Percentiles rank a stretch among this genome's conserved stretches.
These are phyloP conservation scores for Colletotrichum spinosum DNA, from an alignment of 2,329 filamentous ascomycete genomes.

Conservation along the genomic window DNA sequence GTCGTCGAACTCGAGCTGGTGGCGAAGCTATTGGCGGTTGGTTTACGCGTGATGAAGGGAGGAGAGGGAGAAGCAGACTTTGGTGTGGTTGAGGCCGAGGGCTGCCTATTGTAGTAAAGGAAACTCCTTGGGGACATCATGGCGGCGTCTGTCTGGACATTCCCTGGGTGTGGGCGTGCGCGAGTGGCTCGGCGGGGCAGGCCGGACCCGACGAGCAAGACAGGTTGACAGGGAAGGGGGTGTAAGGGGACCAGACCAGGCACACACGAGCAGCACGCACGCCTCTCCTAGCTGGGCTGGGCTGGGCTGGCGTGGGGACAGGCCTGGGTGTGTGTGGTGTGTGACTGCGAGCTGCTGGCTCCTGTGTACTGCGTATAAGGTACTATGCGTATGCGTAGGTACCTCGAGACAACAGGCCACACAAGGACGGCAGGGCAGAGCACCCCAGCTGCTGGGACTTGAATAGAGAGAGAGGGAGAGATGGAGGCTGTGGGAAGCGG, in stretches of 20 bases:
- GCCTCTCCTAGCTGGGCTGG: no score
- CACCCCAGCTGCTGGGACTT: background rate
- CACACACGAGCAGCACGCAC: slow-evolving; percentile 5
- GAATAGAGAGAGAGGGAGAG: no score
- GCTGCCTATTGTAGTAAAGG: slow-evolving; percentile 40
- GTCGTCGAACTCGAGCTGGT: slow-evolving; percentile 10
- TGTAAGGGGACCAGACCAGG: slow-evolving; percentile 33
- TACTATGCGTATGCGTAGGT: background rate
- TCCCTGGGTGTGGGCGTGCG: slow-evolving; percentile 28
- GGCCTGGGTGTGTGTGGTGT: background rate
- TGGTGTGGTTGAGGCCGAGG: slow-evolving; percentile 32
- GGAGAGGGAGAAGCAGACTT: slow-evolving; percentile 8
- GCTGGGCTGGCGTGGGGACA: no score
- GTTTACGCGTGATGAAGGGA: slow-evolving; percentile 22
- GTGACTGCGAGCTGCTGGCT: no score
- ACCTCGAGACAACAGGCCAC: slow-evolving; percentile 19
- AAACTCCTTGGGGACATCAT: slow-evolving; percentile 41
- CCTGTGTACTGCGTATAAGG: slow-evolving; percentile 5
- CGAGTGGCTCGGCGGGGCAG: slow-evolving; percentile 38
- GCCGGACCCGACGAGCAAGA: slow-evolving; percentile 37
- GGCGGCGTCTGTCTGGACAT: slow-evolving; percentile 35
- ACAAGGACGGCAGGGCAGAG: slow-evolving; percentile 7
- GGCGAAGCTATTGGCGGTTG: slow-evolving; percentile 24
- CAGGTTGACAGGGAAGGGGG: slow-evolving; percentile 37
- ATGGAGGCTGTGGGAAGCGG: no score